These are phyloP conservation scores for Talaromyces sp. DNA, from an alignment of 2,329 filamentous ascomycete genomes.

Conservation along the genomic window DNA sequence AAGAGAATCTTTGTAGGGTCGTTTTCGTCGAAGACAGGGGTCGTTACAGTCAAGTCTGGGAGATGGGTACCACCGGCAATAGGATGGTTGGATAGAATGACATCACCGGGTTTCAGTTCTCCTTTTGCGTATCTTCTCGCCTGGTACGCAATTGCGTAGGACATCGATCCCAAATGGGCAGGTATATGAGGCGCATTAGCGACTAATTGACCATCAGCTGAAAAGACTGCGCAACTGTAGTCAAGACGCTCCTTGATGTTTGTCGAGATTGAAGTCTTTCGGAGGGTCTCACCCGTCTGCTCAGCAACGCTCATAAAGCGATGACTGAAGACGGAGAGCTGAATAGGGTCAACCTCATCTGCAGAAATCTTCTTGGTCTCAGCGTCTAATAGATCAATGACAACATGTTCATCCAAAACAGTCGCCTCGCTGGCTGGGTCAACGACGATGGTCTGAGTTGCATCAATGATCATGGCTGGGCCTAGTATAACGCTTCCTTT, in stretches of 20 bases:
- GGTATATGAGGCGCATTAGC: slow-evolving; percentile 69
- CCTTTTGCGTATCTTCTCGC: slow-evolving; percentile 71
- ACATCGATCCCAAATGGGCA: slow-evolving; percentile 79
- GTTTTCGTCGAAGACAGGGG: slow-evolving; percentile 66
- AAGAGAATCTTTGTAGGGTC: slow-evolving; percentile 70
- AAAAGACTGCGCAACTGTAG: slow-evolving; percentile 79
- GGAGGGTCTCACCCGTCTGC: slow-evolving; percentile 57
- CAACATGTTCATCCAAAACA: slow-evolving; percentile 79
- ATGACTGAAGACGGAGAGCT: slow-evolving; percentile 55
- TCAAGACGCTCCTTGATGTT: slow-evolving; percentile 86
- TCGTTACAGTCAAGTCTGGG: slow-evolving; percentile 78
- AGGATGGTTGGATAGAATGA: slow-evolving; percentile 79
- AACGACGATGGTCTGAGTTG: slow-evolving; percentile 80
- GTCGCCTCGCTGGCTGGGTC: slow-evolving; percentile 73
- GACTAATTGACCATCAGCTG: slow-evolving; percentile 70
- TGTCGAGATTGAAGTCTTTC: slow-evolving; percentile 55
- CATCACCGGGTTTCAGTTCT: slow-evolving; percentile 73
- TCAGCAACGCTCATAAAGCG: slow-evolving; percentile 60
- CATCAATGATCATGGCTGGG: slow-evolving; percentile 59
- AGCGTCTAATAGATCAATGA: slow-evolving; percentile 72
- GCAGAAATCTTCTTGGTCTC: slow-evolving; percentile 36
- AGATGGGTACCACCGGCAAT: slow-evolving; percentile 81
- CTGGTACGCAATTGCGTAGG: slow-evolving; percentile 76
- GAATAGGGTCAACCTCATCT: slow-evolving; percentile 48
- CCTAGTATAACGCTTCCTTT: slow-evolving; percentile 27